A percentile compares a stretch with the other conserved stretches of the same genome.
Evolutionary conservation across 192 early-diverging fungal genomes (phyloP).

Genomic region (Pilaira anomala): DNA sequence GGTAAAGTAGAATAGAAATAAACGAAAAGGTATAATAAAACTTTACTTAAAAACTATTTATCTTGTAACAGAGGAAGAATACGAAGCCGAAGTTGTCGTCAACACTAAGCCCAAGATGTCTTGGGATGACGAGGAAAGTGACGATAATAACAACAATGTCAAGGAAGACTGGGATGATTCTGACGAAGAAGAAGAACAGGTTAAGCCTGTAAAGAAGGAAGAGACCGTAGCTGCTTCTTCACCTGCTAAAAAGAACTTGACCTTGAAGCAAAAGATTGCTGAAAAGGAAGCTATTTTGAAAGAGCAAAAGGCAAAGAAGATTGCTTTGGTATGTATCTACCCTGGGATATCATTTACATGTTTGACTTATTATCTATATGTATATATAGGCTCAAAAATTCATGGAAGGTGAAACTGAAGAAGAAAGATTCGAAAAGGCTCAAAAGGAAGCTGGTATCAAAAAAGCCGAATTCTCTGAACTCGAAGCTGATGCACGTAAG

Average conservation of each 20-base stretch:
- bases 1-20: too few relatives aligned
- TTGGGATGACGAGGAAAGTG: slow-evolving; percentile 62
- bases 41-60: not conserved
- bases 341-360: not conserved
- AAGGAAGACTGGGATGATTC: slow-evolving; percentile 51
- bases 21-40: slow-evolving; percentile 3
- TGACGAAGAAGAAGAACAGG: not conserved
- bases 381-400: slow-evolving; percentile 11
- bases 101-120: slow-evolving; percentile 42
- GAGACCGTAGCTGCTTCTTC: slow-evolving; percentile 36
- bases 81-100: slow-evolving; percentile 38
- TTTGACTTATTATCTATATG: not conserved
- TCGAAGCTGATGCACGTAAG: slow-evolving; percentile 49
- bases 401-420: slow-evolving; percentile 45
- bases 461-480: slow-evolving; percentile 60
- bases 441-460: slow-evolving; percentile 59
- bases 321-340: slow-evolving; percentile 4
- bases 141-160: slow-evolving; percentile 51
- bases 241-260: slow-evolving; percentile 42
- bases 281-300: slow-evolving; percentile 46
- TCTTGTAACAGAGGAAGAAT: slow-evolving; percentile 6
- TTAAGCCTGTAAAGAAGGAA: slow-evolving; percentile 32
- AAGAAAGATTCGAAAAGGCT: slow-evolving; percentile 49
- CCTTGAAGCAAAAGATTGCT: slow-evolving; percentile 56
- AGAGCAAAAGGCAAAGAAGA: slow-evolving; percentile 40